These are phyloP conservation scores for Syzygium malaccense DNA, from an alignment of 441 rosid species.

Conservation along the genomic window DNA sequence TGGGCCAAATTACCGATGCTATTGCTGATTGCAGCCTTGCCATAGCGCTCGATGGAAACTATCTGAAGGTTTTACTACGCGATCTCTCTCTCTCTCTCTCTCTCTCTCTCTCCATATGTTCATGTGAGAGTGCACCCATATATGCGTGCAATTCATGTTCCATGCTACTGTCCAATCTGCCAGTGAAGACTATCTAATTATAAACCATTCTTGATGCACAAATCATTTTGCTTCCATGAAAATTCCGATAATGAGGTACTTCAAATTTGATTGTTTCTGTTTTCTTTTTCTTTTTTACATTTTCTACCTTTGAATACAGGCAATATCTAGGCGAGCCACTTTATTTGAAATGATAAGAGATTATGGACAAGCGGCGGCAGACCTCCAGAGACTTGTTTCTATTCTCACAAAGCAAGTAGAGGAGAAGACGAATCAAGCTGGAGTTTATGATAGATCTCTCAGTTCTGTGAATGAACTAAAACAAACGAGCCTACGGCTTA, in stretches of 20 bases:
- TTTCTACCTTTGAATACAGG: constrained; percentile 27
- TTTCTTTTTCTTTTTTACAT: not conserved
- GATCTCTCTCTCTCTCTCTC: not conserved
- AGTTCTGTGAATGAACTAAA: constrained; percentile 53
- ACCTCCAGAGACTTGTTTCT: constrained; percentile 55
- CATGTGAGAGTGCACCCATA: not conserved
- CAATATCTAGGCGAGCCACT: constrained; percentile 83
- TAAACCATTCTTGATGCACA: not conserved
- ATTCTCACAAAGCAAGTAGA: constrained; percentile 59
- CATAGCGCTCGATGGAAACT: constrained; percentile 83
- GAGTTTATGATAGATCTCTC: constrained; percentile 38
- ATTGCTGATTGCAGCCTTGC: constrained; percentile 98
- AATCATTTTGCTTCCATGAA: not conserved
- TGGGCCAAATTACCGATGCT: constrained; percentile 79
- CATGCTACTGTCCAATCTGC: not conserved
- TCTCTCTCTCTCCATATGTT: not conserved
- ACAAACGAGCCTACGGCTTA: constrained; percentile 58
- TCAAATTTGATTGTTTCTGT: not conserved
- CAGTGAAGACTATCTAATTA: not conserved
- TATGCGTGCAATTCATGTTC: not conserved
- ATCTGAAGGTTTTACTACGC: constrained; percentile 52
- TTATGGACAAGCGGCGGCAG: constrained; percentile 75
- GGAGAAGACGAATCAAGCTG: constrained; percentile 29
- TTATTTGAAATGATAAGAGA: constrained; percentile 87
- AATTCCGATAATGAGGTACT: not conserved